phyloP scores from a whole-genome alignment of 345 rosid species.

The Arabidopsis thaliana region DNA sequence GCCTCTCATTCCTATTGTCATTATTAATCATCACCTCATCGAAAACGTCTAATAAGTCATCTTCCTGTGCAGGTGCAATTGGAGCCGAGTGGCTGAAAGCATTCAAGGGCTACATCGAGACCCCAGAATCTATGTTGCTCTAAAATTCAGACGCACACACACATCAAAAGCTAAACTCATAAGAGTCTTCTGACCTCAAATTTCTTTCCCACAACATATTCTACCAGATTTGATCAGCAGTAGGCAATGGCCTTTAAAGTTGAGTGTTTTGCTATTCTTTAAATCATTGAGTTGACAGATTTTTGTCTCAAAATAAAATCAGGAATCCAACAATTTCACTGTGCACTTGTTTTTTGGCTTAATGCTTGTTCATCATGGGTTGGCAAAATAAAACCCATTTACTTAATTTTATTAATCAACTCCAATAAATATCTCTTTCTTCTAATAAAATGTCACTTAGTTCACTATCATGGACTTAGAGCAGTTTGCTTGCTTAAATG shows the following conservation, averaged over 20 bases:
- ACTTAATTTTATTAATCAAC: not conserved
- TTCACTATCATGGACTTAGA: not conserved
- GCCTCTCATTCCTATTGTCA: not conserved
- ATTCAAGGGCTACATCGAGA: conserved; percentile 89
- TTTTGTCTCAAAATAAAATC: conserved; percentile 32
- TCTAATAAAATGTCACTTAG: not conserved
- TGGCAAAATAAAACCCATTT: not conserved
- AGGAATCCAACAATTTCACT: conserved; percentile 17
- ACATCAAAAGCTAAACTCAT: conserved; percentile 34
- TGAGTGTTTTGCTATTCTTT: conserved; percentile 28
- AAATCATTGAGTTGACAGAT: conserved; percentile 9
- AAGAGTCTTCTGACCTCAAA: conserved; percentile 16
- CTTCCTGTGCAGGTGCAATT: conserved; percentile 63
- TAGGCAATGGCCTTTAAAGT: conserved; percentile 9
- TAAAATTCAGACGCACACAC: conserved; percentile 43
- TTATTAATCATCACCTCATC: conserved; percentile 1
- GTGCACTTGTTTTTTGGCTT: not conserved
- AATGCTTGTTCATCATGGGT: not conserved
- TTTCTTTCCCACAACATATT: conserved; percentile 20
- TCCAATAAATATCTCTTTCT: too few species aligned
- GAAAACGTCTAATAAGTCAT: not conserved
- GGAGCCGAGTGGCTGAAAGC: conserved; percentile 99
- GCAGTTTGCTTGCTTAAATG: too few species aligned
- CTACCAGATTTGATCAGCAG: conserved; percentile 21
- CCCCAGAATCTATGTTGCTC: conserved; percentile 93